Percentiles rank a stretch among this genome's conserved stretches.
Conservation (phyloP, 1,284 basidiomycete genomes). For the Quambalaria eucalypti region DNA sequence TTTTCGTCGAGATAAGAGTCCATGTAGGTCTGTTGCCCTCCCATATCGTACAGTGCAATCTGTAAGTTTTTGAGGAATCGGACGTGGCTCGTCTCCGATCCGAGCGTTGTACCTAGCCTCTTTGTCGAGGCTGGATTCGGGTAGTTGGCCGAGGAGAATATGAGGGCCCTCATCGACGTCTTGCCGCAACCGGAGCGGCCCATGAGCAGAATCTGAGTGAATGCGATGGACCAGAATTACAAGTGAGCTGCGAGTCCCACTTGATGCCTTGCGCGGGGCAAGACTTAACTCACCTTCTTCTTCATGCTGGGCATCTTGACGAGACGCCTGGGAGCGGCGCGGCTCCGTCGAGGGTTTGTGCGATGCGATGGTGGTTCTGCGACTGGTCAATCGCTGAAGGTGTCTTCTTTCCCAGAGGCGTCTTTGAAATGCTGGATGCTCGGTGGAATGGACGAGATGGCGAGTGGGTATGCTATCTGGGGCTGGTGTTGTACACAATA, state of each 20-base stretch:
- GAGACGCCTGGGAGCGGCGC: too few species aligned
- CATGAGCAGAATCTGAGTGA: constrained; percentile 37
- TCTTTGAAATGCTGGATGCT: neutral
- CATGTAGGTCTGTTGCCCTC: constrained; percentile 95
- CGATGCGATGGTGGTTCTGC: neutral
- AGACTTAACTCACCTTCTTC: constrained; percentile 15
- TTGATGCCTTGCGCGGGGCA: too few species aligned
- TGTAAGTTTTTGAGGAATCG: constrained; percentile 88
- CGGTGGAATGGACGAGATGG: neutral
- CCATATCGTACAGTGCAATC: constrained; percentile 95
- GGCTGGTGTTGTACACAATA: too few species aligned
- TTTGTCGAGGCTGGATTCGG: constrained; percentile 53
- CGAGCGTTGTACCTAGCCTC: constrained; percentile 87
- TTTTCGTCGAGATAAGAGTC: constrained; percentile 86
- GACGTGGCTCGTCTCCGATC: constrained; percentile 94
- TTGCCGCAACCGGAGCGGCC: constrained; percentile 53
- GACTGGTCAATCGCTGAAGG: neutral
- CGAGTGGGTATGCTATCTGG: neutral
- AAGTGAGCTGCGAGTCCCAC: neutral
- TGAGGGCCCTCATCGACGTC: constrained; percentile 97
- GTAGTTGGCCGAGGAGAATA: constrained; percentile 56
- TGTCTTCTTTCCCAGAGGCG: too few species aligned
- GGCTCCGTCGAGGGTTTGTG: too few species aligned
- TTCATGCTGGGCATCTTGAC: constrained; percentile 13
- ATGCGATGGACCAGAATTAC: neutral